Percentiles rank a stretch among this genome's conserved stretches.
phyloP scores from a whole-genome alignment of 768 basidiomycete genomes.

The Podaxis mareebaensis region DNA sequence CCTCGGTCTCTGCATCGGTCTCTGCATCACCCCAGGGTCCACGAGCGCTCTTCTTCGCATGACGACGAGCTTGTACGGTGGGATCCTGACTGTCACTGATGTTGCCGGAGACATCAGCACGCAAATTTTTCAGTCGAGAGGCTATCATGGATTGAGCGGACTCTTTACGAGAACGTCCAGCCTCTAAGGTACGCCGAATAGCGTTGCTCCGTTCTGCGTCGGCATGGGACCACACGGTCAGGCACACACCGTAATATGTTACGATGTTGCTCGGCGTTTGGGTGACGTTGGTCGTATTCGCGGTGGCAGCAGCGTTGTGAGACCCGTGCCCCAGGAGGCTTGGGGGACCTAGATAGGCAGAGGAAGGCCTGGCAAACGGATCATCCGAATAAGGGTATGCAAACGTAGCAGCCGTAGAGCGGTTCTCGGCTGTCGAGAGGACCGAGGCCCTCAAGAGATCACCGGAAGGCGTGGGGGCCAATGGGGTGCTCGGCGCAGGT shows the following conservation, averaged over 20 bases:
- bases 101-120: slow-evolving; percentile 52
- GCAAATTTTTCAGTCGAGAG: slow-evolving; percentile 65
- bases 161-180: slow-evolving; percentile 75
- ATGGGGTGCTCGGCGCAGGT: slow-evolving; percentile 72
- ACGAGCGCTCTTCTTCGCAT: slow-evolving; percentile 56
- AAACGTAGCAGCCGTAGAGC: slow-evolving; percentile 70
- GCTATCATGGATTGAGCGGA: slow-evolving; percentile 73
- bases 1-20: slow-evolving; percentile 78
- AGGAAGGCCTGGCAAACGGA: slow-evolving; percentile 77
- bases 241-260: slow-evolving; percentile 87
- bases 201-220: slow-evolving; percentile 85
- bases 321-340: slow-evolving; percentile 55
- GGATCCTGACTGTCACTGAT: slow-evolving; percentile 52
- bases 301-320: slow-evolving; percentile 33
- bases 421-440: slow-evolving; percentile 60
- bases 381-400: slow-evolving; percentile 76
- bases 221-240: slow-evolving; percentile 96
- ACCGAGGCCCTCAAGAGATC: slow-evolving; percentile 77
- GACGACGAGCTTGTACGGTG: slow-evolving; percentile 54
- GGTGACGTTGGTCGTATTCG: slow-evolving; percentile 33
- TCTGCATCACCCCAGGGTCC: slow-evolving; percentile 75
- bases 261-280: slow-evolving; percentile 45
- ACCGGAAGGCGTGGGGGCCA: slow-evolving; percentile 72
- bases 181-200: slow-evolving; percentile 81
- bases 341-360: slow-evolving; percentile 80